A percentile compares a stretch with the other conserved stretches of the same genome.
Conservation (phyloP, 345 rosid species). For the Brassica cretica region DNA sequence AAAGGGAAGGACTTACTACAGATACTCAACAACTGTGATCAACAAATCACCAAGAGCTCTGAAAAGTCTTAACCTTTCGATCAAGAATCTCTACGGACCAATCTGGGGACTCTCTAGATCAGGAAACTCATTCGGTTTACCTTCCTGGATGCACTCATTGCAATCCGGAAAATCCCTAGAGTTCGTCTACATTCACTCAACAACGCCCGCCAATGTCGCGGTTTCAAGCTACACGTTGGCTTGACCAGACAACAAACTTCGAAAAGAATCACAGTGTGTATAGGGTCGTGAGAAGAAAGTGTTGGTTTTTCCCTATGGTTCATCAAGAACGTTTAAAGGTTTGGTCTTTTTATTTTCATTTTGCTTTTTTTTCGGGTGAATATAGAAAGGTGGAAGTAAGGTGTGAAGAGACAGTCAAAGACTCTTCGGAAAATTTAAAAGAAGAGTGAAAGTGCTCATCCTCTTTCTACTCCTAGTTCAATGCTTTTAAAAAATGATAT, state of each 20-base stretch:
- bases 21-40: slow-evolving; percentile 73
- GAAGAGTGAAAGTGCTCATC: slow-evolving; percentile 80
- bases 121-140: slow-evolving; percentile 62
- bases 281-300: slow-evolving; percentile 35
- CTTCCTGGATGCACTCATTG: slow-evolving; percentile 70
- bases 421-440: slow-evolving; percentile 39
- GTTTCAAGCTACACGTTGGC: slow-evolving; percentile 77
- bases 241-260: slow-evolving; percentile 40
- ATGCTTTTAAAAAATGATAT: slow-evolving; percentile 26
- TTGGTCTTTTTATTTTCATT: slow-evolving; percentile 35
- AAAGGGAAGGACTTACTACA: slow-evolving; percentile 70
- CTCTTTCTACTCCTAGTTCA: slow-evolving; percentile 74
- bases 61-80: slow-evolving; percentile 63
- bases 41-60: slow-evolving; percentile 73
- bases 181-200: slow-evolving; percentile 85
- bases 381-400: slow-evolving; percentile 38
- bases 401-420: slow-evolving; percentile 42
- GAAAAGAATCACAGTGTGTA: slow-evolving; percentile 30
- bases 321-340: slow-evolving; percentile 56
- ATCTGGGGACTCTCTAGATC: slow-evolving; percentile 78
- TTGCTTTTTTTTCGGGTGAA: slow-evolving; percentile 40
- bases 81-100: slow-evolving; percentile 87
- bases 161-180: slow-evolving; percentile 75
- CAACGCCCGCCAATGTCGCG: slow-evolving; percentile 62
- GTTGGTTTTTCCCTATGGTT: slow-evolving; percentile 46